Evolutionary conservation across 768 basidiomycete genomes (phyloP).

Genomic region (Mycena leptocephala): DNA sequence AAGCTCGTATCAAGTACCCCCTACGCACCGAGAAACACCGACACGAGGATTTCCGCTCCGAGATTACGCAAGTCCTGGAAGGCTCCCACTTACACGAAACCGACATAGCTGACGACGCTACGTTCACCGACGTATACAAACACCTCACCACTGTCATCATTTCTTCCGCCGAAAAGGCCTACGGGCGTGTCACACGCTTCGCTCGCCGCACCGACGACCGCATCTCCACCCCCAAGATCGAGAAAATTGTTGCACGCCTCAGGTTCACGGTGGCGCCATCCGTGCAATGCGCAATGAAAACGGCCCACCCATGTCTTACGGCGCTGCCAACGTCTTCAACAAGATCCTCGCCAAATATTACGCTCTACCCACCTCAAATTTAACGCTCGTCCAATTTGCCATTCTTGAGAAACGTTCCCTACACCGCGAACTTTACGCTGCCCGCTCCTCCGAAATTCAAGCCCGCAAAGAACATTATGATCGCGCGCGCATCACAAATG

Average conservation of each 20-base stretch:
- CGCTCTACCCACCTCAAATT: neutral
- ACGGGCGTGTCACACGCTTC: neutral
- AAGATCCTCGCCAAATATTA: neutral
- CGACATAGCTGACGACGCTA: neutral
- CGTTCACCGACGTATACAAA: slow-evolving; percentile 8
- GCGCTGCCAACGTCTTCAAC: neutral
- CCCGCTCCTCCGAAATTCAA: neutral
- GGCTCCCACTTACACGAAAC: neutral
- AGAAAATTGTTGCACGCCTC: neutral
- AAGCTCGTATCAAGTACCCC: slow-evolving; percentile 17
- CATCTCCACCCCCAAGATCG: neutral
- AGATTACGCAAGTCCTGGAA: neutral
- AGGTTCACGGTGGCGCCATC: neutral
- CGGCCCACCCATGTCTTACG: neutral
- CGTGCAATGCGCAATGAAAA: neutral
- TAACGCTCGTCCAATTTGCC: neutral
- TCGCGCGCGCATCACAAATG: too few species aligned
- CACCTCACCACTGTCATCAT: neutral
- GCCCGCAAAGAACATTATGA: neutral
- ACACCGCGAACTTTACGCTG: neutral
- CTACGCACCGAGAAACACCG: neutral
- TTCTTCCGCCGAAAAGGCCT: neutral
- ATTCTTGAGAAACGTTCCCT: neutral
- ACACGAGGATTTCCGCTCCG: slow-evolving; percentile 3
- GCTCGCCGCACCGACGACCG: neutral